Conservation (phyloP, 1,284 basidiomycete species). For the Vanrija sp. region DNA sequence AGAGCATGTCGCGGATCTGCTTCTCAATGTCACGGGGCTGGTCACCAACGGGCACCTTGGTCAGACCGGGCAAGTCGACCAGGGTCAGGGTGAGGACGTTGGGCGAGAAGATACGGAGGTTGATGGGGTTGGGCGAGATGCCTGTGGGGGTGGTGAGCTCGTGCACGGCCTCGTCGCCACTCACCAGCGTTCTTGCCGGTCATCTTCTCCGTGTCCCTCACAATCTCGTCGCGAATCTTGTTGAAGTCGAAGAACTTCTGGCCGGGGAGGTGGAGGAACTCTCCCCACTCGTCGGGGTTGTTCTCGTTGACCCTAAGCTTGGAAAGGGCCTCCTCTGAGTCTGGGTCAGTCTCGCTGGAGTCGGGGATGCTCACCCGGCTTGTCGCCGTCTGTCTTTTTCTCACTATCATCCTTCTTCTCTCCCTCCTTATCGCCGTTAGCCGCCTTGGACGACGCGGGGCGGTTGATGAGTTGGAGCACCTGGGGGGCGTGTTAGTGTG, state of each 20-base stretch:
- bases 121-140: conserved; percentile 93
- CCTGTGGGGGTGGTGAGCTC: conserved; percentile 50
- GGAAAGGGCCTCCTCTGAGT: conserved; percentile 30
- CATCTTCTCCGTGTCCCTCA: conserved; percentile 94
- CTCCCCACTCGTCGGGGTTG: conserved; percentile 95
- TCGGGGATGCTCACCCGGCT: not conserved
- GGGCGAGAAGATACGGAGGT: conserved; percentile 82
- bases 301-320: conserved; percentile 55
- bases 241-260: conserved; percentile 97
- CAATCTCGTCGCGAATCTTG: conserved; percentile 94
- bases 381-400: conserved; percentile 15
- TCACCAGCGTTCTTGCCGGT: conserved; percentile 86
- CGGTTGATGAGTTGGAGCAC: conserved; percentile 93
- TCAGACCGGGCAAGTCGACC: conserved; percentile 93
- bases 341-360: not conserved
- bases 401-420: conserved; percentile 16
- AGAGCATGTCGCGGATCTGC: conserved; percentile 93
- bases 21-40: conserved; percentile 97
- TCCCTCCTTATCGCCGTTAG: conserved; percentile 45
- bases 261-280: conserved; percentile 91
- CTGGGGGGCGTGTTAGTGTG: conserved; percentile 45
- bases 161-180: conserved; percentile 9
- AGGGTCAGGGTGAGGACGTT: conserved; percentile 94
- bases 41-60: conserved; percentile 92
- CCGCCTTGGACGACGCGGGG: conserved; percentile 56